phyloP scores from a whole-genome alignment of 345 rosid genomes.

The Pseudoturritis turrita region DNA sequence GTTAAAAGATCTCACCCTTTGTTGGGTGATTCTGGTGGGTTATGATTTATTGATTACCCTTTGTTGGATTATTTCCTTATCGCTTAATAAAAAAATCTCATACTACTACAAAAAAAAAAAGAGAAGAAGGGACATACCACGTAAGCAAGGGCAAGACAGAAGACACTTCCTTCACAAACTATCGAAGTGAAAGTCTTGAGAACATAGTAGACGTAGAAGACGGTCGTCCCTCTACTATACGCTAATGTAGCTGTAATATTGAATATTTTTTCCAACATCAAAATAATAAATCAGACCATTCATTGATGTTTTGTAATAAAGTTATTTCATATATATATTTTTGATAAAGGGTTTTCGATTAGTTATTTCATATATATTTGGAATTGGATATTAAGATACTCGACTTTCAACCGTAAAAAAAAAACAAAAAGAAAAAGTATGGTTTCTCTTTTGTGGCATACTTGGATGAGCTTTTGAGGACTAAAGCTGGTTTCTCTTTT shows the following conservation, averaged over 20 bases:
- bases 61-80: too few relatives aligned
- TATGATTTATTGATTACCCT: too few relatives aligned
- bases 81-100: too few relatives aligned
- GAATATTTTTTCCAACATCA: not conserved
- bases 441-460: too few relatives aligned
- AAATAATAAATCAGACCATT: not conserved
- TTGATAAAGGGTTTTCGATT: too few relatives aligned
- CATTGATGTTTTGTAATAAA: not conserved
- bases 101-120: too few relatives aligned
- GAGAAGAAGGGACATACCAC: slow-evolving; percentile 44
- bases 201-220: slow-evolving; percentile 66
- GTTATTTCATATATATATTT: not conserved
- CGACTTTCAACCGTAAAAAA: not conserved
- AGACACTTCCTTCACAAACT: slow-evolving; percentile 76
- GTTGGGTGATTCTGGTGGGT: too few relatives aligned
- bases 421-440: too few relatives aligned
- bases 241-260: slow-evolving; percentile 57
- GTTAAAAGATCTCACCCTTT: too few relatives aligned
- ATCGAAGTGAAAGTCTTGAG: slow-evolving; percentile 63
- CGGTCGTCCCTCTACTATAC: slow-evolving; percentile 57
- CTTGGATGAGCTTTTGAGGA: too few relatives aligned
- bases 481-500: too few relatives aligned
- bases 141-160: slow-evolving; percentile 81
- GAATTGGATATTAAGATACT: not conserved
- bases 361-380: too few relatives aligned